Conservation (phyloP, 192 early-diverging fungal species). For the Linnemannia schmuckeri region DNA sequence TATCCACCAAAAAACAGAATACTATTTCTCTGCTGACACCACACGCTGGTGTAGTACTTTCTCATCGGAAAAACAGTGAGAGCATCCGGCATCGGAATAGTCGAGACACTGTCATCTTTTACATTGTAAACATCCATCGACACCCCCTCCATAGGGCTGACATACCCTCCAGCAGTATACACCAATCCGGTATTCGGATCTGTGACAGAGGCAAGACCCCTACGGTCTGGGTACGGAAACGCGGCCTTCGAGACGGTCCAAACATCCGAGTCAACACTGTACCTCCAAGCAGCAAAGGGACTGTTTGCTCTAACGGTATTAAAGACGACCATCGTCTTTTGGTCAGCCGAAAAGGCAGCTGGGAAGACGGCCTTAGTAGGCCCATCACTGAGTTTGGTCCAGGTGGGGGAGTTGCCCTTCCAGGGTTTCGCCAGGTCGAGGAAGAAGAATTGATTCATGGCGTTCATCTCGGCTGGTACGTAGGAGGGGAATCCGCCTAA, state of each 20-base stretch:
- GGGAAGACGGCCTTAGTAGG: slow-evolving; percentile 21
- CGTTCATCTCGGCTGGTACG: no score
- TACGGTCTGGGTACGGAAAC: not conserved
- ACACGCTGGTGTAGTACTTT: slow-evolving; percentile 25
- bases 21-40: slow-evolving; percentile 18
- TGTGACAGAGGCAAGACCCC: slow-evolving; percentile 41
- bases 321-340: slow-evolving; percentile 26
- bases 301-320: not conserved
- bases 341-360: slow-evolving; percentile 20
- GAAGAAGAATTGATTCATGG: no score
- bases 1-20: slow-evolving; percentile 49
- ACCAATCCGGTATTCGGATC: slow-evolving; percentile 24
- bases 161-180: slow-evolving; percentile 36
- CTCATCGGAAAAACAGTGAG: slow-evolving; percentile 3
- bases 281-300: slow-evolving; percentile 11
- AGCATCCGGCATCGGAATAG: not conserved
- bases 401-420: slow-evolving; percentile 19
- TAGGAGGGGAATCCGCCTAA: no score
- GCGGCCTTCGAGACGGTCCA: slow-evolving; percentile 8
- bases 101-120: slow-evolving; percentile 5
- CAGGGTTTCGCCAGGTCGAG: slow-evolving; percentile 26
- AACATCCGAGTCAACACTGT: slow-evolving; percentile 3
- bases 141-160: slow-evolving; percentile 1
- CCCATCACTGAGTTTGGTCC: slow-evolving; percentile 17
- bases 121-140: slow-evolving; percentile 31